Evolutionary conservation across 441 rosid genomes (phyloP), one percentile per base, ranked within the genome.

Genomic region (Pelargonium cotyledonis): DNA sequence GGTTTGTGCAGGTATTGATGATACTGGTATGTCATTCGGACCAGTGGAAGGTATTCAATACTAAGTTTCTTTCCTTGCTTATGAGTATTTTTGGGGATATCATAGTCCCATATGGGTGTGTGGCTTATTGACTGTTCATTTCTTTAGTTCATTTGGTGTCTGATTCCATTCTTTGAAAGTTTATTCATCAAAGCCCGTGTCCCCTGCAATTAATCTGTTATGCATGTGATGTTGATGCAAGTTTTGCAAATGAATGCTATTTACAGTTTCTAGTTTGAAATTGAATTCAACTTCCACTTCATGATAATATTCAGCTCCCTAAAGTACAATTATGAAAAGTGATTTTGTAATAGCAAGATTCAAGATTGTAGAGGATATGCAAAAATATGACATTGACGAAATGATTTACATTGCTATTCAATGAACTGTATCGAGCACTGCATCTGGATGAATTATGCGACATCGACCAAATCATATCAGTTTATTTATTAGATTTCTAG

Each of bases 1-100:
- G 72, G 69, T 64, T 72, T 69, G 21, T 79, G 80, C 91, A 95
- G 98, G 98, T 67, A 87, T 95, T 79, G 99, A 92, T 41, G 99
- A 92, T 73, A 63, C 95, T 26, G 79, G 89, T 79, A 81, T 95
- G 71, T 76, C 97, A 46, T 95, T 95, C 76, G 98, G 99, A 70
- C 91, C 96, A 0, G 90, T 89, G 68, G 99, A 95, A 90, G 98
- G 99, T 92, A 86, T 68, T 69, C 35, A 63, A 63, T 70, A 69
- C 73, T 53, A 55, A 21, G 70, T 81, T 63, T 53, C 0, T 51
- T 71, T 47, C 14, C 55, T 47, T 9, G 12, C 55, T 47, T n/a
- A 47, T 47, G 55, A 47, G 14, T 10, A 47, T 10, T 47, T 47
- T 47, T 47, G 15, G 12, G 15, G 2, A 47, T 47, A 2, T n/a